A percentile compares a stretch with the other conserved stretches of the same genome.
Evolutionary conservation across 148 eudicot species (phyloP).

Genomic region (Salicornia ramosissima): DNA sequence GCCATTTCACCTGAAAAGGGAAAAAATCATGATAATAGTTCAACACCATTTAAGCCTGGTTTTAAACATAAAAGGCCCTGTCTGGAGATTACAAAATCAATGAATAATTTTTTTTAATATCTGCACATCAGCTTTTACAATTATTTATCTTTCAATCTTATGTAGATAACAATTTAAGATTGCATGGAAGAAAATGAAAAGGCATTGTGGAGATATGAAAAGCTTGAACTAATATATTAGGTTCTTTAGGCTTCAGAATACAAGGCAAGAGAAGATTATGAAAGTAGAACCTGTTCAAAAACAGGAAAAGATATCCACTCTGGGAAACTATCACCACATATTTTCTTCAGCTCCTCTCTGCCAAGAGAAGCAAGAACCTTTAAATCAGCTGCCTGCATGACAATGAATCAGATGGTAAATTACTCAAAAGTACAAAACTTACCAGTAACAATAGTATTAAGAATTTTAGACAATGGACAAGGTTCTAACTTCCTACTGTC

Average conservation of each 20-base stretch:
- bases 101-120: background rate
- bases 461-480: background rate
- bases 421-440: background rate
- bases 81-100: background rate
- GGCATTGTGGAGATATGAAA: background rate
- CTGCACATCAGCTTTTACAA: background rate
- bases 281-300: conserved; percentile 68
- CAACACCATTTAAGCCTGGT: background rate
- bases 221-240: background rate
- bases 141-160: background rate
- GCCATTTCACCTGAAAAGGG: conserved; percentile 82
- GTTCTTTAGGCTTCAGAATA: background rate
- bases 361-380: conserved; percentile 79
- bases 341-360: conserved; percentile 88
- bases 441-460: background rate
- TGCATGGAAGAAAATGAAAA: background rate
- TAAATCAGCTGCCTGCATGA: conserved; percentile 78
- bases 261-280: conserved; percentile 1
- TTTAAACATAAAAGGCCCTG: background rate
- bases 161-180: background rate
- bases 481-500: background rate
- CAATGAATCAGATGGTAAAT: conserved; percentile 2
- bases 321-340: conserved; percentile 87
- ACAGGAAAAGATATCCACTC: conserved; percentile 97
- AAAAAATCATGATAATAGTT: conserved; percentile 1